phyloP scores from a whole-genome alignment of 768 basidiomycete species.

The Serpula lacrymans region DNA sequence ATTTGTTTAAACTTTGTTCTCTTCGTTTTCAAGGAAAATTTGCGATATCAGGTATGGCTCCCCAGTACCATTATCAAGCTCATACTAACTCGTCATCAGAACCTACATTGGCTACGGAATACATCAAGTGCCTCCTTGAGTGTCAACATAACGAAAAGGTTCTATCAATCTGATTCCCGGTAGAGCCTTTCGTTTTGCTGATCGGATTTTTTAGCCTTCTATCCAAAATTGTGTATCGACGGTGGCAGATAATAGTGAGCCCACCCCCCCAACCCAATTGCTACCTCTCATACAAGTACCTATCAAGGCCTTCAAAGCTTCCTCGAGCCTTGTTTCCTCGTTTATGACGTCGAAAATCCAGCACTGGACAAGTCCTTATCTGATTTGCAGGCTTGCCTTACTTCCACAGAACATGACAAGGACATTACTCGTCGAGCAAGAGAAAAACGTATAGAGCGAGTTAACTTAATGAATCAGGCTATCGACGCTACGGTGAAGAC shows the following conservation, averaged over 20 bases:
- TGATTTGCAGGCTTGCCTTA: constrained; percentile 36
- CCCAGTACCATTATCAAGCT: neutral
- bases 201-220: constrained; percentile 48
- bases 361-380: constrained; percentile 36
- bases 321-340: constrained; percentile 53
- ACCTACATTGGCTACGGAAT: constrained; percentile 55
- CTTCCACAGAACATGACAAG: constrained; percentile 27
- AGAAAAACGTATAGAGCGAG: constrained; percentile 44
- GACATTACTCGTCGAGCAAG: constrained; percentile 38
- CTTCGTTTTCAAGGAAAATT: constrained; percentile 32
- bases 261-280: neutral
- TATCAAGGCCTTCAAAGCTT: constrained; percentile 56
- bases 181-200: neutral
- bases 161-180: constrained; percentile 5
- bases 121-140: constrained; percentile 58
- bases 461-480: constrained; percentile 38
- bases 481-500: constrained; percentile 42
- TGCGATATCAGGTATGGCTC: constrained; percentile 34
- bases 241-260: constrained; percentile 65
- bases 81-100: constrained; percentile 38
- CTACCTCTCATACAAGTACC: constrained; percentile 1
- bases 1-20: constrained; percentile 6
- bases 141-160: constrained; percentile 88
- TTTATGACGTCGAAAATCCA: constrained; percentile 49
- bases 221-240: constrained; percentile 70